A percentile compares a stretch with the other conserved stretches of the same genome.
Evolutionary conservation across 2,329 filamentous ascomycete species (phyloP).

Genomic region (Aspergillus spinulosporus): DNA sequence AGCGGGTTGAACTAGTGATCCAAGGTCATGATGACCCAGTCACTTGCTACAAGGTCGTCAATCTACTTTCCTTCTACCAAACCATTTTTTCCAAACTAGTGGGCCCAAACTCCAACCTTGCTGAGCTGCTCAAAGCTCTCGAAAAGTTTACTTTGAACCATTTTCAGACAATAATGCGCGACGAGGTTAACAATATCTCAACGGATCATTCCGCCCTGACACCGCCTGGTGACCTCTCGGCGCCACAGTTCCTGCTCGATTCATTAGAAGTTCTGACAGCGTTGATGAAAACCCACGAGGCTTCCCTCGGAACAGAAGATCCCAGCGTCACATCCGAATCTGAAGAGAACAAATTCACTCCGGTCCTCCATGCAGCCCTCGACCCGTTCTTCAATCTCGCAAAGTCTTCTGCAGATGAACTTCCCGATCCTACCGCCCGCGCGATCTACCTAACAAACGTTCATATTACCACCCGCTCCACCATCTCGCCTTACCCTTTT

Average conservation of each 20-base stretch:
- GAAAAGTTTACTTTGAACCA: slow-evolving; percentile 77
- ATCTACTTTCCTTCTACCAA: slow-evolving; percentile 85
- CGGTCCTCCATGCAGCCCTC: slow-evolving; percentile 74
- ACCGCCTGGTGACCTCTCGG: slow-evolving; percentile 69
- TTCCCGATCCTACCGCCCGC: slow-evolving; percentile 41
- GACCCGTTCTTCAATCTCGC: slow-evolving; percentile 77
- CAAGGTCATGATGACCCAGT: slow-evolving; percentile 90
- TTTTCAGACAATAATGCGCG: slow-evolving; percentile 77
- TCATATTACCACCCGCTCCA: slow-evolving; percentile 42
- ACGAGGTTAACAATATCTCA: slow-evolving; percentile 65
- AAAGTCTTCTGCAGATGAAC: slow-evolving; percentile 52
- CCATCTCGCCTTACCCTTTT: slow-evolving; percentile 56
- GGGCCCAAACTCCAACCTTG: slow-evolving; percentile 65
- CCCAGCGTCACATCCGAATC: slow-evolving; percentile 54
- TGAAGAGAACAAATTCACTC: slow-evolving; percentile 67
- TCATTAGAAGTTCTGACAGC: slow-evolving; percentile 74
- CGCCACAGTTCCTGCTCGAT: slow-evolving; percentile 77
- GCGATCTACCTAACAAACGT: slow-evolving; percentile 54
- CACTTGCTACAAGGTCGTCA: slow-evolving; percentile 83
- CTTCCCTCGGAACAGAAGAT: slow-evolving; percentile 60
- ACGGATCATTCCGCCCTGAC: slow-evolving; percentile 71
- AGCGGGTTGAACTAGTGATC: slow-evolving; percentile 86
- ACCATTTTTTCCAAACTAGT: slow-evolving; percentile 80
- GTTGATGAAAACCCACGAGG: slow-evolving; percentile 84
- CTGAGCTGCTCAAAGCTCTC: slow-evolving; percentile 67